Percentiles rank a stretch among this genome's conserved stretches.
phyloP scores from a whole-genome alignment of 768 basidiomycete species.

The Tremella fuciformis region DNA sequence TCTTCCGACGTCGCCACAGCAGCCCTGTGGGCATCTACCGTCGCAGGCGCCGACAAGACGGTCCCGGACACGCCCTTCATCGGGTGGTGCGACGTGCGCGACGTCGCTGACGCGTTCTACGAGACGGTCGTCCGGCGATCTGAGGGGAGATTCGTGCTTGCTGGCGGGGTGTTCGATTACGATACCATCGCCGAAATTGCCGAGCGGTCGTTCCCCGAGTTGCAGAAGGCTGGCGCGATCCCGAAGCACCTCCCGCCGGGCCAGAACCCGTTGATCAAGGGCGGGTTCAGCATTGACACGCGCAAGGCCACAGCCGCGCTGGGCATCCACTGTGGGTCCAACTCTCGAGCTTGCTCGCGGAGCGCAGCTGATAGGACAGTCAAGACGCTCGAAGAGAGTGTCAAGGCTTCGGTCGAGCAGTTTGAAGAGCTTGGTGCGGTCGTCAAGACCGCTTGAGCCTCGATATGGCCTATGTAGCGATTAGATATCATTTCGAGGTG shows the following conservation, averaged over 20 bases:
- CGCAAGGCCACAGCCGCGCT: conserved; percentile 7
- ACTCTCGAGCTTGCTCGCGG: background rate
- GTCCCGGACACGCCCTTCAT: conserved; percentile 13
- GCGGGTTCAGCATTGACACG: conserved; percentile 5
- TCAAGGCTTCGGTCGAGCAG: conserved; percentile 7
- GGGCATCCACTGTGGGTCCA: conserved; percentile 14
- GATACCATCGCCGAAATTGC: conserved; percentile 12
- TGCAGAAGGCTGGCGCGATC: too few relatives aligned
- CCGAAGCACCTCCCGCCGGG: background rate
- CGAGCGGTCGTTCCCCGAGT: background rate
- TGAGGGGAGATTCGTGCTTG: conserved; percentile 22
- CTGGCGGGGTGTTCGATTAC: conserved; percentile 17
- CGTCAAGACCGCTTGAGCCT: background rate
- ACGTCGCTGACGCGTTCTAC: conserved; percentile 31
- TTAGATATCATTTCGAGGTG: too few relatives aligned
- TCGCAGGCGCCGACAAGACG: conserved; percentile 11
- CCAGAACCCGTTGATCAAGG: conserved; percentile 1
- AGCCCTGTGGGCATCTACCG: conserved; percentile 4
- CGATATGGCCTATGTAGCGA: too few relatives aligned
- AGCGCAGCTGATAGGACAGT: background rate
- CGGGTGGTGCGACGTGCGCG: conserved; percentile 16
- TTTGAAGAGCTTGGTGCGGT: conserved; percentile 4
- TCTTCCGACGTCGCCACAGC: conserved; percentile 19
- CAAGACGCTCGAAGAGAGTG: conserved; percentile 3
- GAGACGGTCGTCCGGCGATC: conserved; percentile 11